Evolutionary conservation across 2,329 filamentous ascomycete genomes (phyloP).

Genomic region (Cadophora malorum): DNA sequence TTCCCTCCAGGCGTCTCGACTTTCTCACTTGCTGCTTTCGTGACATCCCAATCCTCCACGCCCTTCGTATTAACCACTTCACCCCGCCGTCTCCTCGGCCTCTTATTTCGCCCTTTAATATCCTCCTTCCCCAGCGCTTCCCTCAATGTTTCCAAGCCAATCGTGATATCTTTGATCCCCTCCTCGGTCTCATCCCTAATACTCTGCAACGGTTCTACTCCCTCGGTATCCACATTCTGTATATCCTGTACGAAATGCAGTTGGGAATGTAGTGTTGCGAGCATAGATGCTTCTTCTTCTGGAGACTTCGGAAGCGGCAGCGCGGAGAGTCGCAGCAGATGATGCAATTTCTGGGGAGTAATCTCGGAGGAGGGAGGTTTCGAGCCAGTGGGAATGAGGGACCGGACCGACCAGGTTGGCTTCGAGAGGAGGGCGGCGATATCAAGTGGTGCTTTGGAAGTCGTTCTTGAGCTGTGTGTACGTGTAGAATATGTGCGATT

Average conservation of each 20-base stretch:
- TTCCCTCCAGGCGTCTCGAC: conserved; percentile 41
- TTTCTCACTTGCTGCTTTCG: conserved; percentile 43
- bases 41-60: conserved; percentile 43
- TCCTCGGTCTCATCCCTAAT: conserved; percentile 79
- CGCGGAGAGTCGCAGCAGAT: conserved; percentile 88
- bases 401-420: conserved; percentile 84
- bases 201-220: conserved; percentile 74
- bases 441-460: conserved; percentile 8
- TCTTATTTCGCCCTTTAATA: conserved; percentile 55
- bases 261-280: conserved; percentile 78
- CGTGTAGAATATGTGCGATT: conserved; percentile 10
- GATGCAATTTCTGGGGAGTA: conserved; percentile 72
- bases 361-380: conserved; percentile 43
- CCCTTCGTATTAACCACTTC: conserved; percentile 28
- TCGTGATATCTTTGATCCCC: conserved; percentile 61
- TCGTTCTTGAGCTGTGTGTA: conserved; percentile 18
- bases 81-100: conserved; percentile 41
- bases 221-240: conserved; percentile 76
- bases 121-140: conserved; percentile 66
- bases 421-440: conserved; percentile 61
- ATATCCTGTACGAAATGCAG: conserved; percentile 90
- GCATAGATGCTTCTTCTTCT: conserved; percentile 72
- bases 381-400: conserved; percentile 63
- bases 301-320: conserved; percentile 72
- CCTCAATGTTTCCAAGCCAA: conserved; percentile 58